Evolutionary conservation across 139 green algal genomes (phyloP).

Genomic region (Chlorella sp.): DNA sequence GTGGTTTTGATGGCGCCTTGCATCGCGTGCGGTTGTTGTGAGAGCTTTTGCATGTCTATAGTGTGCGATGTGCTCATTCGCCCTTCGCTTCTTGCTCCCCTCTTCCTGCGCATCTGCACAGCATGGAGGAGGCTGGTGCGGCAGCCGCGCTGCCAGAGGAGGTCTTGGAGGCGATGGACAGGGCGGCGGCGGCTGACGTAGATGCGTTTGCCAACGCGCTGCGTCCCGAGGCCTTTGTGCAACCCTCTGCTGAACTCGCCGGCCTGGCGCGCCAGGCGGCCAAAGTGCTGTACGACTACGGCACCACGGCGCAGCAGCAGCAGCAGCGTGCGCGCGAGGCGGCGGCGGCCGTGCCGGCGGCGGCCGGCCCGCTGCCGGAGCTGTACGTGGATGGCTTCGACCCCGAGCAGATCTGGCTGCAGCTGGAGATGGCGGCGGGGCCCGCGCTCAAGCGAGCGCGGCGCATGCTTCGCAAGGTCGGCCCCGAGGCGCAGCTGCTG

Average conservation of each 20-base stretch:
- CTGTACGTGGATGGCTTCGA: constrained; percentile 71
- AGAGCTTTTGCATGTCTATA: no score
- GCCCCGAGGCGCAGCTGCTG: constrained; percentile 37
- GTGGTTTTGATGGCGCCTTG: no score
- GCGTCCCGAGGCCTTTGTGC: constrained; percentile 61
- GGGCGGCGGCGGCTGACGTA: neutral
- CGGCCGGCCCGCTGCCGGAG: constrained; percentile 17
- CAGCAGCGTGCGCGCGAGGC: neutral
- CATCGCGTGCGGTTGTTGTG: no score
- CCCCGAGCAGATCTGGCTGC: constrained; percentile 74
- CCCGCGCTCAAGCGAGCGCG: constrained; percentile 30
- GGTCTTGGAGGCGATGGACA: no score
- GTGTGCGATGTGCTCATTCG: no score
- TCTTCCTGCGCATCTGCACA: no score
- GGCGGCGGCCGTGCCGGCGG: neutral
- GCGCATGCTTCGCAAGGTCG: constrained; percentile 33
- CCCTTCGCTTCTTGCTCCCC: no score
- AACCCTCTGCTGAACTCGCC: constrained; percentile 54
- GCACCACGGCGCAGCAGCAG: neutral
- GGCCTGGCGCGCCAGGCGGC: constrained; percentile 50
- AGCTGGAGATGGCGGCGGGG: constrained; percentile 55
- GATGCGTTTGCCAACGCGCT: constrained; percentile 5
- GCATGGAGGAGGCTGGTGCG: no score
- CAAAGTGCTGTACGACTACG: constrained; percentile 51
- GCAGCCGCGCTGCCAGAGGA: no score